Evolutionary conservation across 2,329 filamentous ascomycete genomes (phyloP).

Genomic region (Cercospora sojina): DNA sequence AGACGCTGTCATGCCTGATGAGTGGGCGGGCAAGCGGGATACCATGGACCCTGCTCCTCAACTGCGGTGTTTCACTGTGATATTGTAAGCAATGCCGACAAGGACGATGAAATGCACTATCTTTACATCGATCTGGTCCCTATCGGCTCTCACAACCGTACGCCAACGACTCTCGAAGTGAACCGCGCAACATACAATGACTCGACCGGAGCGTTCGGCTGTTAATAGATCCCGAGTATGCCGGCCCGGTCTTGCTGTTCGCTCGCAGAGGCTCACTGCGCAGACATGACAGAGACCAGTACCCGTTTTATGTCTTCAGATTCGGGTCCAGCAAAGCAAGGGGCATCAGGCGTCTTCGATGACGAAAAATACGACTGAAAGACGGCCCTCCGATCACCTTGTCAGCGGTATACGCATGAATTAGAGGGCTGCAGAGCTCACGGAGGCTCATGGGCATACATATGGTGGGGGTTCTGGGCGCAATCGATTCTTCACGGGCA

Average conservation of each 20-base stretch:
- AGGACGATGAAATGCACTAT: neutral
- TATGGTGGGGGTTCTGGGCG: neutral
- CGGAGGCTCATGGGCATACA: neutral
- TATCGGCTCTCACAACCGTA: neutral
- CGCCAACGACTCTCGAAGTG: neutral
- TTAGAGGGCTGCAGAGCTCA: neutral
- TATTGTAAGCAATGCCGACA: neutral
- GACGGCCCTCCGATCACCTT: neutral
- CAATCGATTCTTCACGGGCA: neutral
- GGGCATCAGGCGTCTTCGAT: neutral
- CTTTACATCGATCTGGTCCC: neutral
- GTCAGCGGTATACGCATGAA: neutral
- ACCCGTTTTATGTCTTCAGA: neutral
- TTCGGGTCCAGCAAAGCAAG: neutral
- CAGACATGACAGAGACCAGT: neutral
- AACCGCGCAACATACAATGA: neutral
- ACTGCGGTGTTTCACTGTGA: neutral
- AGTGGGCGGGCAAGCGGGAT: no score
- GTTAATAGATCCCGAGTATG: neutral
- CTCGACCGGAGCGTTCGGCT: neutral
- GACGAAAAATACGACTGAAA: neutral
- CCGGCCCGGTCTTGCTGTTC: neutral
- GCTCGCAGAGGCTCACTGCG: neutral
- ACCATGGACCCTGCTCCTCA: neutral
- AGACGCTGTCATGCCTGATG: neutral